Conservation (phyloP, 768 basidiomycete species). For the Suillus lakei region DNA sequence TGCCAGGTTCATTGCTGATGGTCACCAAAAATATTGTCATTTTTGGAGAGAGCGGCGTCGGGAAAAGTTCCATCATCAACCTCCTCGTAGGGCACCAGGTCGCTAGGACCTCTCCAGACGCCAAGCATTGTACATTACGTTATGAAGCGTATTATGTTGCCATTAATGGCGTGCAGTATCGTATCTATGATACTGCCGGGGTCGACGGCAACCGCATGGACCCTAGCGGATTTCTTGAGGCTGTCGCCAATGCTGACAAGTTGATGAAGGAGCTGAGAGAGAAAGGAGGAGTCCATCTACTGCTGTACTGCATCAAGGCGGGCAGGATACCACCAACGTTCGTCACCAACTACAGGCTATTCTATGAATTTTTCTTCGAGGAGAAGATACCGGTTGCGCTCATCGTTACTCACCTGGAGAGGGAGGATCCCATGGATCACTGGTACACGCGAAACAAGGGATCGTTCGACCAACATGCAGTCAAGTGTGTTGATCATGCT, state of each 20-base stretch:
- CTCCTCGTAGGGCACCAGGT: constrained; percentile 36
- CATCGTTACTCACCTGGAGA: constrained; percentile 36
- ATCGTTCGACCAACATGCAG: constrained; percentile 3
- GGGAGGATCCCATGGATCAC: constrained; percentile 24
- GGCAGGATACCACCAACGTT: constrained; percentile 29
- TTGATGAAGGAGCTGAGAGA: constrained; percentile 34
- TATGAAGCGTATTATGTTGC: constrained; percentile 28
- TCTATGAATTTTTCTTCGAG: constrained; percentile 44
- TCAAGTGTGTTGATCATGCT: constrained; percentile 5
- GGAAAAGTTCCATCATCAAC: constrained; percentile 8
- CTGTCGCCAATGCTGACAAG: constrained; percentile 31
- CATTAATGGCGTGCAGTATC: constrained; percentile 25
- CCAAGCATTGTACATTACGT: constrained; percentile 41
- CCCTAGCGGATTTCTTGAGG: constrained; percentile 23
- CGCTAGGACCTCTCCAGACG: constrained; percentile 39
- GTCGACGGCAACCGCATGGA: background rate
- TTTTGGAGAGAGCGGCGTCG: constrained; percentile 9
- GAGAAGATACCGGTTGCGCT: constrained; percentile 36
- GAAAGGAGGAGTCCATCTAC: constrained; percentile 31
- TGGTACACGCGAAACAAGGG: constrained; percentile 26
- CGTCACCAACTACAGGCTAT: constrained; percentile 38
- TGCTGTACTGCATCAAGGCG: constrained; percentile 36
- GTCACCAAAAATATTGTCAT: constrained; percentile 19
- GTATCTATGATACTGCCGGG: constrained; percentile 10
- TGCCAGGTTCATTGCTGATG: background rate